Percentiles rank a stretch among this genome's conserved stretches.
These are phyloP conservation scores for Penicillium sp. DNA, from an alignment of 2,329 filamentous ascomycete species.

Conservation along the genomic window DNA sequence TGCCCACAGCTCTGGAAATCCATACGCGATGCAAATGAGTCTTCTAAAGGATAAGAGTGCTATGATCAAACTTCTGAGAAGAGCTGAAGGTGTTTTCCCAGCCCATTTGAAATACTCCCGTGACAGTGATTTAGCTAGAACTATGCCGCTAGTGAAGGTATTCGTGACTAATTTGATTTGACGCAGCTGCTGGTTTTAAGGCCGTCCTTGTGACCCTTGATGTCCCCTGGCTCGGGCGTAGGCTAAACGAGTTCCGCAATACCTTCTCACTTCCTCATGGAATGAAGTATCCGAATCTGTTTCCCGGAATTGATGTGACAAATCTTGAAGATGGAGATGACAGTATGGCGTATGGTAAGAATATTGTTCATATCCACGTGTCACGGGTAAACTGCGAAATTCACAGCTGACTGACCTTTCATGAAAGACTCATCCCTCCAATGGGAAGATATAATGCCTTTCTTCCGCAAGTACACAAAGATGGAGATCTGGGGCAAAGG, in stretches of 20 bases:
- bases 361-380: too few species aligned
- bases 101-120: fast-evolving
- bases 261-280: not conserved
- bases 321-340: too few species aligned
- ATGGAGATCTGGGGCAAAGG: not conserved
- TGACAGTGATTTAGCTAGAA: too few species aligned
- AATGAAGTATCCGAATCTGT: not conserved
- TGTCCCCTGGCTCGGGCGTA: not conserved
- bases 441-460: not conserved
- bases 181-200: not conserved
- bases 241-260: not conserved
- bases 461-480: not conserved
- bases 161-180: not conserved
- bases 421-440: not conserved
- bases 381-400: too few species aligned
- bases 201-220: not conserved
- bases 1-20: not conserved
- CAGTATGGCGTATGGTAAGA: too few species aligned
- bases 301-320: too few species aligned
- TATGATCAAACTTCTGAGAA: not conserved
- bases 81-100: not conserved
- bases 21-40: not conserved
- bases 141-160: not conserved
- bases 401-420: too few species aligned
- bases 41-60: not conserved